Evolutionary conservation across 768 basidiomycete genomes (phyloP).

Genomic region (Mycena polygramma): DNA sequence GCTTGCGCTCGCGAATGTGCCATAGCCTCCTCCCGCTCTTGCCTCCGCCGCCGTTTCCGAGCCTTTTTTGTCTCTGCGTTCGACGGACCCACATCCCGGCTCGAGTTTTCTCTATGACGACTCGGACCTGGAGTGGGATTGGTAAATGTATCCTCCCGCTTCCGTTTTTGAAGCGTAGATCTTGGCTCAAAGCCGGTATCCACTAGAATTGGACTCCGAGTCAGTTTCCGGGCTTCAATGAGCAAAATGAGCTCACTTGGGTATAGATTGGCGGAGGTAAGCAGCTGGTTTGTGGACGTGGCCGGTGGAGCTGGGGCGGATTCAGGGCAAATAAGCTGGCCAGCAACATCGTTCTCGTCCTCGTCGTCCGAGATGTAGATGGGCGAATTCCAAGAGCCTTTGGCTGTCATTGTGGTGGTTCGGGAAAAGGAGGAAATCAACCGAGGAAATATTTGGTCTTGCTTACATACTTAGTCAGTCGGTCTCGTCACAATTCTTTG

Average conservation of each 20-base stretch:
- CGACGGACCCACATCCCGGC: neutral
- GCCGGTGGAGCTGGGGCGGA: neutral
- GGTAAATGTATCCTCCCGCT: slow-evolving; percentile 24
- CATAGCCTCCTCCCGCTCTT: slow-evolving; percentile 50
- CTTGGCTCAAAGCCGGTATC: neutral
- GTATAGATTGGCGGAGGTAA: slow-evolving; percentile 2
- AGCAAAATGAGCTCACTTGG: neutral
- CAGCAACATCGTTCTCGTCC: slow-evolving; percentile 42
- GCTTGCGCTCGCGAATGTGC: slow-evolving; percentile 36
- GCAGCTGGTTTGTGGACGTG: slow-evolving; percentile 9
- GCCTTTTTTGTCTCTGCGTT: slow-evolving; percentile 49
- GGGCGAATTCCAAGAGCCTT: slow-evolving; percentile 44
- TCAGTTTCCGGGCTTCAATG: neutral
- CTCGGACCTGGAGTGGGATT: slow-evolving; percentile 3
- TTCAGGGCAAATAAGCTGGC: slow-evolving; percentile 18
- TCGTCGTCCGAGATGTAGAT: slow-evolving; percentile 45
- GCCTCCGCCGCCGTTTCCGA: slow-evolving; percentile 54
- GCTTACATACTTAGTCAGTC: no score
- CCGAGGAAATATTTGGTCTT: no score
- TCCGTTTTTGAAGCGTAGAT: slow-evolving; percentile 32
- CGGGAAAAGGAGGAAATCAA: no score
- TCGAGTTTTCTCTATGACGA: neutral
- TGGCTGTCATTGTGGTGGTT: slow-evolving; percentile 28
- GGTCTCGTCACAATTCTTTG: no score
- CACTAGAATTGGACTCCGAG: neutral